A percentile compares a stretch with the other conserved stretches of the same genome.
phyloP scores from a whole-genome alignment of 352 stramenopile genomes.

The Peronospora tabacina region DNA sequence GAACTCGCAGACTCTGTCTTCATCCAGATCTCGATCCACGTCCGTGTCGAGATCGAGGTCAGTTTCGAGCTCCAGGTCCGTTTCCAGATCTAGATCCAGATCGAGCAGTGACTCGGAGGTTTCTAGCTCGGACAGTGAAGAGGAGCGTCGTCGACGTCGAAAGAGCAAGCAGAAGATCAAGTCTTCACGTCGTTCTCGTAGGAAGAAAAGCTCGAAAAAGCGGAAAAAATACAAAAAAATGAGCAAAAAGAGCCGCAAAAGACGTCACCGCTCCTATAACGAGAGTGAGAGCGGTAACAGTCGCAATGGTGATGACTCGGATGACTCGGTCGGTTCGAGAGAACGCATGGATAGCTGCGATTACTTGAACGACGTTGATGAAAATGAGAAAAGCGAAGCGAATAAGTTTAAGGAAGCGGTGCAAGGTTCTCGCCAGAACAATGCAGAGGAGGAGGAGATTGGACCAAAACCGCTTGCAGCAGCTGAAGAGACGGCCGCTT shows the following conservation, averaged over 20 bases:
- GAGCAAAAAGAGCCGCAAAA: slow-evolving; percentile 22
- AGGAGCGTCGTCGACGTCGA: slow-evolving; percentile 30
- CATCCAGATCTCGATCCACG: slow-evolving; percentile 14
- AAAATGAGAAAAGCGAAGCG: slow-evolving; percentile 69
- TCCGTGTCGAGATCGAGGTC: slow-evolving; percentile 15
- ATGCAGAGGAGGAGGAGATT: slow-evolving; percentile 84
- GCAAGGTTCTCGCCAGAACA: slow-evolving; percentile 47
- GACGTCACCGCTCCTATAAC: slow-evolving; percentile 20
- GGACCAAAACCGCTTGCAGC: slow-evolving; percentile 69
- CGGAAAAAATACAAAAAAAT: slow-evolving; percentile 34
- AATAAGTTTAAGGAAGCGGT: slow-evolving; percentile 86
- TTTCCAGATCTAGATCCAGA: slow-evolving; percentile 13
- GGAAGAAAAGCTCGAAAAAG: slow-evolving; percentile 35
- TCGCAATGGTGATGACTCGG: slow-evolving; percentile 24
- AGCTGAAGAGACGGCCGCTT: slow-evolving; percentile 38
- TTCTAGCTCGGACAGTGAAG: slow-evolving; percentile 27
- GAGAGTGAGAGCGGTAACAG: slow-evolving; percentile 24
- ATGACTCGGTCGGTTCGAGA: slow-evolving; percentile 21
- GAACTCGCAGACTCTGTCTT: slow-evolving; percentile 21
- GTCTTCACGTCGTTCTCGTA: slow-evolving; percentile 30
- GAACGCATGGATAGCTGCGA: slow-evolving; percentile 10
- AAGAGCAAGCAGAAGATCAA: slow-evolving; percentile 32
- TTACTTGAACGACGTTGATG: slow-evolving; percentile 21
- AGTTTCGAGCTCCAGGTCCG: slow-evolving; percentile 18
- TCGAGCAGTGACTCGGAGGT: slow-evolving; percentile 21